A percentile compares a stretch with the other conserved stretches of the same genome.
Evolutionary conservation across 2,329 filamentous ascomycete genomes (phyloP).

Genomic region (Botrytis byssoidea): DNA sequence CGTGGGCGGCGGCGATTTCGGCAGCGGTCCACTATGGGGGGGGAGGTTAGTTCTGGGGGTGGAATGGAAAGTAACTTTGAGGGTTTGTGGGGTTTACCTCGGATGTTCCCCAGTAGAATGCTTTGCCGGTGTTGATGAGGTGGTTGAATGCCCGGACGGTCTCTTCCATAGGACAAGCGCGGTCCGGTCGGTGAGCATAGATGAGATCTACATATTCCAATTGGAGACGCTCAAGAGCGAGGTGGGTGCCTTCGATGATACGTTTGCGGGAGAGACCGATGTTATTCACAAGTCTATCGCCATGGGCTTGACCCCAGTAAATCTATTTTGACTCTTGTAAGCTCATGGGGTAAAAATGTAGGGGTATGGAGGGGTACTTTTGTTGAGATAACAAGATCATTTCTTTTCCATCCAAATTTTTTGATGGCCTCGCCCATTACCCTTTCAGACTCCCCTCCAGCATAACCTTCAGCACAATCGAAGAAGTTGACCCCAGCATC

Average conservation of each 20-base stretch:
- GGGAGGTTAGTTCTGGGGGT: slow-evolving; percentile 67
- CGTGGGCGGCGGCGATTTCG: slow-evolving; percentile 63
- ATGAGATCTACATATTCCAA: slow-evolving; percentile 66
- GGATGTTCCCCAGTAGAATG: slow-evolving; percentile 69
- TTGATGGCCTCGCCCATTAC: slow-evolving; percentile 57
- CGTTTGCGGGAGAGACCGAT: slow-evolving; percentile 67
- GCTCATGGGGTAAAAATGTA: background rate
- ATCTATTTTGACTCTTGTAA: slow-evolving; percentile 45
- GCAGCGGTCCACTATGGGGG: slow-evolving; percentile 62
- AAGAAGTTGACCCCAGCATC: slow-evolving; percentile 58
- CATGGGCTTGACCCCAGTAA: slow-evolving; percentile 62
- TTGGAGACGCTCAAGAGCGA: slow-evolving; percentile 52
- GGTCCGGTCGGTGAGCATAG: slow-evolving; percentile 67
- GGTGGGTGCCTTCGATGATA: slow-evolving; percentile 63
- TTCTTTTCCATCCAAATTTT: slow-evolving; percentile 56
- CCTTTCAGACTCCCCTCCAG: slow-evolving; percentile 51
- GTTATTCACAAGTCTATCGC: slow-evolving; percentile 64
- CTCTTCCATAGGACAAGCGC: slow-evolving; percentile 68
- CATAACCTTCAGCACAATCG: slow-evolving; percentile 56
- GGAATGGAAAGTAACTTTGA: slow-evolving; percentile 47
- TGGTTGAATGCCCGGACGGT: slow-evolving; percentile 69
- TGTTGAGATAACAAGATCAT: slow-evolving; percentile 57
- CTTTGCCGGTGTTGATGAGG: slow-evolving; percentile 65
- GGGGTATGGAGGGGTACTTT: slow-evolving; percentile 42
- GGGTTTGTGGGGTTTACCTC: slow-evolving; percentile 64